Base-by-base conservation (phyloP, 1,139 yeast genomes). In the Debaryomyces psychrophilus region DNA sequence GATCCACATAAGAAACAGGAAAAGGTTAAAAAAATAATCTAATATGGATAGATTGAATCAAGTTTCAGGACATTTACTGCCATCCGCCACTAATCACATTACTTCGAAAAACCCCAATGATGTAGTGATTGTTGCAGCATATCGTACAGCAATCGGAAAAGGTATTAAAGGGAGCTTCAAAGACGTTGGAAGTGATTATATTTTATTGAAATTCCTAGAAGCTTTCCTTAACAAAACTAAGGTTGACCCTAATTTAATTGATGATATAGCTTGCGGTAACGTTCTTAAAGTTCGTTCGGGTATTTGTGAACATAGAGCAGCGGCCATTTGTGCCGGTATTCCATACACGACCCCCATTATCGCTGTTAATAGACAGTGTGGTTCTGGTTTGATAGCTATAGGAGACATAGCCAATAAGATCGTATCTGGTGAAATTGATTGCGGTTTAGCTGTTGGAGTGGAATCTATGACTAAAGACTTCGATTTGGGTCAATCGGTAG, bases 391-490 rank as follows among this genome's bases (percentile, higher is more conserved):
- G 58, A 87, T 90, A 79, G 95, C 97, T 18, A 82, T 90, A 37
- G 85, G 87, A 57, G 95, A 87, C 64, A 81, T 92, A 61, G 96
- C 97, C 59, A 88, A 87, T 73, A 88, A 89, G 74, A 92, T 92
- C 65, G 73, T 77, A 57, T 73, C 81, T 50, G 97, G 97, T 38
- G 96, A 90, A 76, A 90, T 92, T 58, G 90, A 85, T 56, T 78
- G 93, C 61, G 98, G 98, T 52, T 74, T 92, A 48, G 98, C 95
- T 39, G 85, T 84, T 44, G 98, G 98, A 64, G 95, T 83, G 45
- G 98, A 92, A 71, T 85, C 96, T 60, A 92, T 92, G 98, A 79
- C 95, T 17, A n/a, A n/a, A n/a, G n/a, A n/a, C n/a, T 72, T 77
- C 53, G 85, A 85, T 72, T 90, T 87, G 64, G 95, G 95, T 15